Evolutionary conservation across 352 stramenopile species (phyloP).

Genomic region (Stephanocyclus meneghinianus): DNA sequence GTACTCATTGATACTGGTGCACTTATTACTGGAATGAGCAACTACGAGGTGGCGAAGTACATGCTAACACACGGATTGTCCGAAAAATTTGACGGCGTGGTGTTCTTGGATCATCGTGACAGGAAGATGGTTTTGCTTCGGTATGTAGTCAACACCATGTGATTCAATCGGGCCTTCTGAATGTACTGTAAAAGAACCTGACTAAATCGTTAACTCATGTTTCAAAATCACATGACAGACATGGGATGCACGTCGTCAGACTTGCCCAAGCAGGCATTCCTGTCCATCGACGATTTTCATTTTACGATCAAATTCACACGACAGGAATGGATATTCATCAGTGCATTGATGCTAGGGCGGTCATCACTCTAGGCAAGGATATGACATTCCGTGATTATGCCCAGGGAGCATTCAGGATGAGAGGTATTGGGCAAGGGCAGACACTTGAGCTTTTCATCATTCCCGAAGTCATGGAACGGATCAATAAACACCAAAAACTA

Average conservation of each 20-base stretch:
- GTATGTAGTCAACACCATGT: background rate
- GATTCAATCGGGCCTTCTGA: background rate
- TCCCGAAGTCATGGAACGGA: slow-evolving; percentile 83
- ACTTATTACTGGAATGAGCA: slow-evolving; percentile 89
- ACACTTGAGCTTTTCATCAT: slow-evolving; percentile 82
- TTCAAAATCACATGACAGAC: slow-evolving; percentile 37
- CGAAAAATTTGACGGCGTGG: slow-evolving; percentile 85
- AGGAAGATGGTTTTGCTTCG: slow-evolving; percentile 26
- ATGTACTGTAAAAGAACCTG: too few species aligned
- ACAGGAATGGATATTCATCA: slow-evolving; percentile 93
- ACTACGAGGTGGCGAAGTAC: slow-evolving; percentile 87
- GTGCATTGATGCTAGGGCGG: slow-evolving; percentile 84
- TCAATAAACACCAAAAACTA: slow-evolving; percentile 60
- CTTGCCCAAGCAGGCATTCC: slow-evolving; percentile 86
- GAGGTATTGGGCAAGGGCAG: slow-evolving; percentile 88
- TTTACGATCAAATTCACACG: slow-evolving; percentile 92
- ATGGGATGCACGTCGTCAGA: slow-evolving; percentile 92
- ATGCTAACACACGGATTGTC: slow-evolving; percentile 85
- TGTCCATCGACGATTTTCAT: slow-evolving; percentile 85
- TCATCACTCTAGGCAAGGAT: slow-evolving; percentile 89
- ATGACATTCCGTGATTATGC: slow-evolving; percentile 95
- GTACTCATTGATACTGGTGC: slow-evolving; percentile 90
- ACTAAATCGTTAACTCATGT: too few species aligned
- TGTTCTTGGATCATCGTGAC: slow-evolving; percentile 88
- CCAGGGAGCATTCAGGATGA: slow-evolving; percentile 89